These are phyloP conservation scores for Paramecium bursaria DNA, from an alignment of 73 alveolate species.

Conservation along the genomic window DNA sequence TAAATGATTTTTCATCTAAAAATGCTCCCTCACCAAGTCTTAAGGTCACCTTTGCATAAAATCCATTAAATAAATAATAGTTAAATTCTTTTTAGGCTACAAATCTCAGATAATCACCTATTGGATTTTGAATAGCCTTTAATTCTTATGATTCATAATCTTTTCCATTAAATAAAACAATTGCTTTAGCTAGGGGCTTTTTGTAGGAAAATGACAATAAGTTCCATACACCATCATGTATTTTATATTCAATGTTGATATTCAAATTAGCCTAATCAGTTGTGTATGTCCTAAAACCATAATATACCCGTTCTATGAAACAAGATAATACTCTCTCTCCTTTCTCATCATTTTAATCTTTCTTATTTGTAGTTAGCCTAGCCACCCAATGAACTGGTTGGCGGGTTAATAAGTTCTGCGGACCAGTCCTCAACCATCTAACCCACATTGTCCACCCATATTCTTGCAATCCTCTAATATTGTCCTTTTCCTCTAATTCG, in stretches of 20 bases:
- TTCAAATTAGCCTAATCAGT: background rate
- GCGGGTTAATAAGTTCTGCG: constrained; percentile 7
- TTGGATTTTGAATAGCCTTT: constrained; percentile 24
- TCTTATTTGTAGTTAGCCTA: constrained; percentile 1
- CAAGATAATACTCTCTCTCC: constrained; percentile 28
- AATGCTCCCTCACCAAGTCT: constrained; percentile 58
- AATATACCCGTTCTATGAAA: background rate
- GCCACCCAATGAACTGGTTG: background rate
- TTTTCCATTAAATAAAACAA: background rate
- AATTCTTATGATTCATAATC: background rate
- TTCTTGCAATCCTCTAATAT: constrained; percentile 48
- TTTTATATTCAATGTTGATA: background rate
- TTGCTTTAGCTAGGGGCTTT: constrained; percentile 16
- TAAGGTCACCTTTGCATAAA: background rate
- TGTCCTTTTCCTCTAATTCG: constrained; percentile 19
- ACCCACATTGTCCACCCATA: constrained; percentile 50
- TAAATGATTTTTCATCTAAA: background rate
- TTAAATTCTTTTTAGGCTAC: constrained; percentile 19
- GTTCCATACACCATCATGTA: constrained; percentile 43
- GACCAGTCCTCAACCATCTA: constrained; percentile 40
- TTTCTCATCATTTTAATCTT: background rate
- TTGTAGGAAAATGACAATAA: constrained; percentile 34
- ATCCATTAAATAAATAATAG: constrained; percentile 20
- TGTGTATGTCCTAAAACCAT: background rate
- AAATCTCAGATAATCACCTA: constrained; percentile 29